A percentile compares a stretch with the other conserved stretches of the same genome.
Evolutionary conservation across 2,329 filamentous ascomycete genomes (phyloP).

Genomic region (Scortechinia acanthostroma): DNA sequence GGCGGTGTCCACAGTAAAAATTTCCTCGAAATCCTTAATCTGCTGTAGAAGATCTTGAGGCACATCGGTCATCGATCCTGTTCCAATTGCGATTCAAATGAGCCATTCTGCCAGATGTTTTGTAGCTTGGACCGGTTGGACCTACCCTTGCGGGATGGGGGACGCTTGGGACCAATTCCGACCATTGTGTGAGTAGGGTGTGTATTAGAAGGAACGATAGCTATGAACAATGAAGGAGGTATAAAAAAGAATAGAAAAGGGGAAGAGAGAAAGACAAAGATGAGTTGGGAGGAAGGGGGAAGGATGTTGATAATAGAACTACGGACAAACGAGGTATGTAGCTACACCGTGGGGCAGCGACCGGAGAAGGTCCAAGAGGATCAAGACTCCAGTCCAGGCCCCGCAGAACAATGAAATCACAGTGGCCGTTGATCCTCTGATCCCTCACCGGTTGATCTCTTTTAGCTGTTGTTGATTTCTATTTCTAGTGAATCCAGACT

Average conservation of each 20-base stretch:
- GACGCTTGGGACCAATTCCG: not conserved
- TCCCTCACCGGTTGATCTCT: too few species aligned
- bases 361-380: too few species aligned
- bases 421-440: too few species aligned
- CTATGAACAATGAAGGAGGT: too few species aligned
- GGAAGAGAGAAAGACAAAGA: not conserved
- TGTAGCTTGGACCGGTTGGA: too few species aligned
- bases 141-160: not conserved
- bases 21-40: constrained; percentile 55
- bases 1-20: constrained; percentile 49
- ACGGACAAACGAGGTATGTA: too few species aligned
- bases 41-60: constrained; percentile 29
- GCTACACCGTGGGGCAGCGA: constrained; percentile 1
- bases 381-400: too few species aligned
- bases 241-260: not conserved
- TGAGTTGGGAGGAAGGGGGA: not conserved
- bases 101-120: too few species aligned
- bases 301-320: not conserved
- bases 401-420: too few species aligned
- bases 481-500: too few species aligned
- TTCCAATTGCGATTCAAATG: not conserved
- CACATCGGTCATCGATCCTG: not conserved
- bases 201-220: too few species aligned
- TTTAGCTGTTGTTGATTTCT: too few species aligned
- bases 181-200: not conserved